Evolutionary conservation across 768 basidiomycete genomes (phyloP).

Genomic region (Pleurotus cornucopiae): DNA sequence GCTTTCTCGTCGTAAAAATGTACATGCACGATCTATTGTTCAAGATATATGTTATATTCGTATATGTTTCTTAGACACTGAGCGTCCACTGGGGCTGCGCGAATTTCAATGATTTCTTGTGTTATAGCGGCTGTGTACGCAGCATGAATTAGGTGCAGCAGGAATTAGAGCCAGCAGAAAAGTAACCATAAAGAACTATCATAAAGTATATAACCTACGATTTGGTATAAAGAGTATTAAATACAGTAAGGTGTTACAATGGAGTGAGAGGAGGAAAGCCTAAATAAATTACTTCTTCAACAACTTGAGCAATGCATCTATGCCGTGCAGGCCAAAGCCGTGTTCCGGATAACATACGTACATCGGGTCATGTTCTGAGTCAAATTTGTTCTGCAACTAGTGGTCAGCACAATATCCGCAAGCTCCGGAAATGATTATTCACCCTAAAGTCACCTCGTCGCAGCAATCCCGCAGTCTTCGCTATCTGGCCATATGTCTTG

Average conservation of each 20-base stretch:
- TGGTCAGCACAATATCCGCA: background rate
- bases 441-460: constrained; percentile 43
- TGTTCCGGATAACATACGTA: constrained; percentile 50
- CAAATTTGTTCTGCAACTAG: constrained; percentile 37
- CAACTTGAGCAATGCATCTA: constrained; percentile 36
- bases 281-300: constrained; percentile 27
- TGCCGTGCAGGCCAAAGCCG: constrained; percentile 42
- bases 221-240: no score
- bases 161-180: no score
- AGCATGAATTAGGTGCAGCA: no score
- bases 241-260: background rate
- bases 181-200: no score
- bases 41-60: no score
- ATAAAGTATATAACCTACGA: no score
- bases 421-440: constrained; percentile 7
- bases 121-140: no score
- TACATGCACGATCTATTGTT: no score
- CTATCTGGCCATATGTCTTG: constrained; percentile 38
- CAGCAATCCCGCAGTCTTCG: constrained; percentile 32
- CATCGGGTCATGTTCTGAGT: constrained; percentile 36
- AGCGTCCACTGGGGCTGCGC: no score
- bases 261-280: background rate
- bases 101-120: no score
- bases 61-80: no score
- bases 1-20: no score